phyloP scores from a whole-genome alignment of 2,329 filamentous ascomycete genomes.

The Knoxdaviesia proteae region DNA sequence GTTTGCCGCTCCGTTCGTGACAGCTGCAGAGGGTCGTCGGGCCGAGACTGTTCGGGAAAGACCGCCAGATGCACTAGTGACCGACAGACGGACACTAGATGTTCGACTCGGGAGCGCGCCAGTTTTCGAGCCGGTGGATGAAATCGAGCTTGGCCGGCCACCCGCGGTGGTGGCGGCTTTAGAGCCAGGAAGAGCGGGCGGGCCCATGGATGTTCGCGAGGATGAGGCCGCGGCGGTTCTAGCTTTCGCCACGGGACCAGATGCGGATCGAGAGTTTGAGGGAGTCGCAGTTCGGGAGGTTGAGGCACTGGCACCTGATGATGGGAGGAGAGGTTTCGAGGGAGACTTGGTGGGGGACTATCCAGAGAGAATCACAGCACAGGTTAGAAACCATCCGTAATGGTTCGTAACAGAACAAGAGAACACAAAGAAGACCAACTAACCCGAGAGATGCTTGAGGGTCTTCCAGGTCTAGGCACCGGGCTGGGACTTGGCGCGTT shows the following conservation, averaged over 20 bases:
- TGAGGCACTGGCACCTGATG: constrained; percentile 21
- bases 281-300: constrained; percentile 46
- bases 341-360: constrained; percentile 64
- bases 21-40: constrained; percentile 25
- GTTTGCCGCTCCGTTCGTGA: constrained; percentile 16
- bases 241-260: constrained; percentile 1
- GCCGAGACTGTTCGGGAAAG: constrained; percentile 19
- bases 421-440: constrained; percentile 9
- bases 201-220: constrained; percentile 45
- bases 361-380: constrained; percentile 1
- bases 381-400: background rate
- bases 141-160: constrained; percentile 20
- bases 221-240: constrained; percentile 19
- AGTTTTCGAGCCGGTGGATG: constrained; percentile 16
- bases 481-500: constrained; percentile 57
- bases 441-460: constrained; percentile 36
- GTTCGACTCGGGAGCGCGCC: constrained; percentile 15
- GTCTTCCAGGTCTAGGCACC: constrained; percentile 31
- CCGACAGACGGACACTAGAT: constrained; percentile 11
- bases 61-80: constrained; percentile 8
- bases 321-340: constrained; percentile 47
- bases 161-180: constrained; percentile 6
- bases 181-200: constrained; percentile 31
- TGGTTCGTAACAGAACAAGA: background rate
- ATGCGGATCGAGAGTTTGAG: constrained; percentile 23